Evolutionary conservation across 352 stramenopile species (phyloP).

Genomic region (Globisporangium mamillatum): DNA sequence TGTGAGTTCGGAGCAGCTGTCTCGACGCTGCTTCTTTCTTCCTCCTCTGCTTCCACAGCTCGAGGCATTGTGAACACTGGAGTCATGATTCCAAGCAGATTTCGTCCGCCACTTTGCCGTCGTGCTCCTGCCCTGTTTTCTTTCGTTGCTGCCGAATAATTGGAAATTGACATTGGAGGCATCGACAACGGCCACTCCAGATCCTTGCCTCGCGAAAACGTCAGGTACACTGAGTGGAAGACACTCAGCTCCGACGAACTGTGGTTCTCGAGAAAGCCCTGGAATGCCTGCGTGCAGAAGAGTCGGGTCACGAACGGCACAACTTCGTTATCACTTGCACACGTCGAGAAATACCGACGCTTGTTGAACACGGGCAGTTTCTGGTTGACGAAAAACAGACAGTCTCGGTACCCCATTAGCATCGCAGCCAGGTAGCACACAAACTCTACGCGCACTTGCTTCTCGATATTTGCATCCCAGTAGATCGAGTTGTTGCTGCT

Average conservation of each 20-base stretch:
- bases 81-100: conserved; percentile 10
- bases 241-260: conserved; percentile 63
- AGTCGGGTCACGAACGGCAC: conserved; percentile 64
- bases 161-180: conserved; percentile 25
- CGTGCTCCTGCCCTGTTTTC: not conserved
- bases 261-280: conserved; percentile 80
- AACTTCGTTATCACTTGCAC: conserved; percentile 53
- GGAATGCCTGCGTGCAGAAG: conserved; percentile 75
- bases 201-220: conserved; percentile 53
- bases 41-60: not conserved
- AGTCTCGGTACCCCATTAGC: conserved; percentile 78
- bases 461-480: conserved; percentile 46
- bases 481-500: conserved; percentile 5
- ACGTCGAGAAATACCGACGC: conserved; percentile 67
- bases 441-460: conserved; percentile 71
- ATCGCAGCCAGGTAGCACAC: conserved; percentile 67
- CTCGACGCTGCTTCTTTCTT: not conserved
- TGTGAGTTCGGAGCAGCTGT: conserved; percentile 14
- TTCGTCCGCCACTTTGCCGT: not conserved
- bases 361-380: conserved; percentile 89
- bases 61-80: conserved; percentile 27
- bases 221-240: conserved; percentile 76
- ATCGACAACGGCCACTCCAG: conserved; percentile 45
- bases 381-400: conserved; percentile 85
- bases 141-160: not conserved